A percentile compares a stretch with the other conserved stretches of the same genome.
Evolutionary conservation across 2,329 filamentous ascomycete species (phyloP).

Genomic region (Scytalidium sp.): DNA sequence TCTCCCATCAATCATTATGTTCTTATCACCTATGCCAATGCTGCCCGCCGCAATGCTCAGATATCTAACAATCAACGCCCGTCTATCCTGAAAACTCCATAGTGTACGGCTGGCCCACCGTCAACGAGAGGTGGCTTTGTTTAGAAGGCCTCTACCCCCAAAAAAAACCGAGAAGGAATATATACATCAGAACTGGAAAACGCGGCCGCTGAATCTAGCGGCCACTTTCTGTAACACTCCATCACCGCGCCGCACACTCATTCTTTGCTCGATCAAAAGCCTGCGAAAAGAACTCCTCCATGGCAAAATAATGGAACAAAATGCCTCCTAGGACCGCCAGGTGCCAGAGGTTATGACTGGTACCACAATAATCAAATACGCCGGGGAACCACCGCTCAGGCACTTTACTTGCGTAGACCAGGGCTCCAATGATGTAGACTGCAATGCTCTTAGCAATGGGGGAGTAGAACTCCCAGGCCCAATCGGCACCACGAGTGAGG

Average conservation of each 20-base stretch:
- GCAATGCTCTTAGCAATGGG: conserved; percentile 79
- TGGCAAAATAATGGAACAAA: conserved; percentile 93
- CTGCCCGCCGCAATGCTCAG: too few relatives aligned
- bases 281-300: conserved; percentile 88
- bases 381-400: conserved; percentile 93
- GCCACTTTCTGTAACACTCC: too few relatives aligned
- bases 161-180: too few relatives aligned
- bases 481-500: conserved; percentile 71
- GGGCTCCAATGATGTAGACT: conserved; percentile 82
- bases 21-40: too few relatives aligned
- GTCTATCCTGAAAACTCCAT: too few relatives aligned
- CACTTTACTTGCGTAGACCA: conserved; percentile 86
- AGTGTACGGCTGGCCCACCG: too few relatives aligned
- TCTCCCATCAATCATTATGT: too few relatives aligned
- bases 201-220: too few relatives aligned
- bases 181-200: too few relatives aligned
- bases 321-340: conserved; percentile 92
- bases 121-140: too few relatives aligned
- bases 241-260: conserved; percentile 18
- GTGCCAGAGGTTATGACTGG: conserved; percentile 98
- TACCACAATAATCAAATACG: conserved; percentile 91
- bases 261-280: conserved; percentile 64
- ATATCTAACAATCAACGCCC: too few relatives aligned
- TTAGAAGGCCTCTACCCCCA: too few relatives aligned
- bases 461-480: conserved; percentile 87